A percentile compares a stretch with the other conserved stretches of the same genome.
Conservation (phyloP, 192 early-diverging fungal genomes). For the Coemansia sp. region DNA sequence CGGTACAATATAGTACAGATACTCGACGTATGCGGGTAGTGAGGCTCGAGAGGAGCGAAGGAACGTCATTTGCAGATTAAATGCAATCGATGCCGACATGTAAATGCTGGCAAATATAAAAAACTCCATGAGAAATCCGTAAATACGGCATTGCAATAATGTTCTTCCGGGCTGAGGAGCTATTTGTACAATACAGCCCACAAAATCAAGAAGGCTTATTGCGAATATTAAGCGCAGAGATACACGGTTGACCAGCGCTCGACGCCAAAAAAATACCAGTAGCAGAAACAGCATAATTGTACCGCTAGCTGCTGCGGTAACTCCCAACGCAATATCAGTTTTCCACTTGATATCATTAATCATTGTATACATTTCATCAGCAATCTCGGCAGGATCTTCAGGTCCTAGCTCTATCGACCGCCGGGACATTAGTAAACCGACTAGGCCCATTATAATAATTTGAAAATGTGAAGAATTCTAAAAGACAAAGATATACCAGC, state of each 20-base stretch:
- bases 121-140: conserved; percentile 14
- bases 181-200: conserved; percentile 16
- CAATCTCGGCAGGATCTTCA: conserved; percentile 1
- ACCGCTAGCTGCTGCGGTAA: conserved; percentile 12
- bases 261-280: conserved; percentile 31
- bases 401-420: conserved; percentile 8
- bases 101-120: conserved; percentile 23
- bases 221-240: conserved; percentile 34
- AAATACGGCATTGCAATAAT: background rate
- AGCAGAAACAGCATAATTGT: conserved; percentile 23
- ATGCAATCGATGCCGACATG: conserved; percentile 38
- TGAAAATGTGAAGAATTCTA: background rate
- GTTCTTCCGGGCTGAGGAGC: background rate
- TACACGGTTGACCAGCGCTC: conserved; percentile 26
- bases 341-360: conserved; percentile 1
- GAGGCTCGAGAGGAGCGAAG: conserved; percentile 15
- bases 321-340: background rate
- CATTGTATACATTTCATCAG: background rate
- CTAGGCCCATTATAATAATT: background rate
- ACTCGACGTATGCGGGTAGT: conserved; percentile 30
- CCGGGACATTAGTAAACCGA: background rate
- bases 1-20: conserved; percentile 34
- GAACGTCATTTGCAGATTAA: conserved; percentile 40
- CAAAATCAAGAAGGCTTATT: conserved; percentile 27
- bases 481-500: background rate